Percentiles rank a stretch among this genome's conserved stretches.
phyloP scores from a whole-genome alignment of 2,329 filamentous ascomycete species.

The Beauveria medogensis region DNA sequence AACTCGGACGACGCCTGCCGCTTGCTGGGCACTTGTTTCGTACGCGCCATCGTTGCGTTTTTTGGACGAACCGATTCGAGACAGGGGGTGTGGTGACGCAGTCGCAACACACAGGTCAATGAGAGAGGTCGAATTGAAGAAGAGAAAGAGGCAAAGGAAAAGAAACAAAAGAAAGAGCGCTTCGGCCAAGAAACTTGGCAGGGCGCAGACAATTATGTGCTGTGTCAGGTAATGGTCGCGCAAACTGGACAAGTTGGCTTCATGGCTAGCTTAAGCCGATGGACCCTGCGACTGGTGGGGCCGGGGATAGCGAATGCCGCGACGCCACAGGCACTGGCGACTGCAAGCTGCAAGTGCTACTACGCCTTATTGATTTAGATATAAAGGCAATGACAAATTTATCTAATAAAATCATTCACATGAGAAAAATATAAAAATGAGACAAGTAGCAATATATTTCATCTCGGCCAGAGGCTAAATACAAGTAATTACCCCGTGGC shows the following conservation, averaged over 20 bases:
- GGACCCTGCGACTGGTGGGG: constrained; percentile 5
- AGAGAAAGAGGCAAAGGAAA: background rate
- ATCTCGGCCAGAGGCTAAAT: constrained; percentile 11
- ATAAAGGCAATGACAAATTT: background rate
- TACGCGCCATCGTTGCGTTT: constrained; percentile 53
- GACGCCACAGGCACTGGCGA: background rate
- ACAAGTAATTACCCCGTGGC: constrained; percentile 9
- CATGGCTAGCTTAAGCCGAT: background rate
- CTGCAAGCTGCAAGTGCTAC: too few species aligned
- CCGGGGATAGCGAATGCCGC: background rate
- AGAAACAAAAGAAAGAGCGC: background rate
- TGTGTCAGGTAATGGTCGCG: background rate
- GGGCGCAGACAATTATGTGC: background rate
- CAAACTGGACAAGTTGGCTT: constrained; percentile 10
- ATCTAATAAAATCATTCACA: background rate
- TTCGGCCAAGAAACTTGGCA: background rate
- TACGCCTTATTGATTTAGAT: background rate
- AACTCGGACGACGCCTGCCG: constrained; percentile 61
- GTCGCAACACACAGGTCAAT: background rate
- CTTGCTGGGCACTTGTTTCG: constrained; percentile 60
- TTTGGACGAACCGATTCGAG: too few species aligned
- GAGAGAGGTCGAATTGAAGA: background rate
- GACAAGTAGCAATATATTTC: constrained; percentile 7
- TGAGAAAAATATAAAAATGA: background rate
- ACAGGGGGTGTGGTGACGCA: background rate